Conservation (phyloP, 805 yeast species). For the Pichia sporocuriosa region DNA sequence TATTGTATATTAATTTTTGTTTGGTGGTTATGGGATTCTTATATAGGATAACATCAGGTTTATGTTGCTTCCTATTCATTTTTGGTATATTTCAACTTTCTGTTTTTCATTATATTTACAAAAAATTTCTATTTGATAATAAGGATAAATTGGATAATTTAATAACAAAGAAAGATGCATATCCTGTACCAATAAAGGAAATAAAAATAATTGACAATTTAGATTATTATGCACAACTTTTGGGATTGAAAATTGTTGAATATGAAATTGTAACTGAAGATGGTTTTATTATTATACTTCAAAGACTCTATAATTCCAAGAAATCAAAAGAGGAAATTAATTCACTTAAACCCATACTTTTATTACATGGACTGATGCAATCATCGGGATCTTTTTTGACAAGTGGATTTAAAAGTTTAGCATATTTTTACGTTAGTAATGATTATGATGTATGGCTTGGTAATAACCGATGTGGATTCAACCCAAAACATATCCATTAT, state of each 20-base stretch:
- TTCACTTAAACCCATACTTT: conserved; percentile 49
- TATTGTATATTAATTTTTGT: no score
- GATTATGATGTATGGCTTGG: conserved; percentile 92
- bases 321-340: conserved; percentile 26
- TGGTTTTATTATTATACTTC: conserved; percentile 63
- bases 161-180: conserved; percentile 16
- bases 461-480: conserved; percentile 82
- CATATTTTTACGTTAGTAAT: conserved; percentile 39
- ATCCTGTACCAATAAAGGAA: conserved; percentile 26
- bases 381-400: conserved; percentile 82
- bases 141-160: no score
- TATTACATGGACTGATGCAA: conserved; percentile 83
- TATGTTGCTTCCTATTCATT: no score
- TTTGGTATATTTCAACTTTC: conserved; percentile 10
- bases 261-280: conserved; percentile 66
- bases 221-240: conserved; percentile 57
- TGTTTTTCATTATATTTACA: not conserved
- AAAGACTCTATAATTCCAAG: conserved; percentile 51
- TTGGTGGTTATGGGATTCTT: no score
- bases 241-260: conserved; percentile 53
- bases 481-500: conserved; percentile 54
- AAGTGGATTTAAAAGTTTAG: conserved; percentile 74
- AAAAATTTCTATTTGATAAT: no score
- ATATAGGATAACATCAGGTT: no score
- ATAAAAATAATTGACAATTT: conserved; percentile 32